Evolutionary conservation across 495 filamentous ascomycete genomes (phyloP).

Genomic region (Thozetella sp.): DNA sequence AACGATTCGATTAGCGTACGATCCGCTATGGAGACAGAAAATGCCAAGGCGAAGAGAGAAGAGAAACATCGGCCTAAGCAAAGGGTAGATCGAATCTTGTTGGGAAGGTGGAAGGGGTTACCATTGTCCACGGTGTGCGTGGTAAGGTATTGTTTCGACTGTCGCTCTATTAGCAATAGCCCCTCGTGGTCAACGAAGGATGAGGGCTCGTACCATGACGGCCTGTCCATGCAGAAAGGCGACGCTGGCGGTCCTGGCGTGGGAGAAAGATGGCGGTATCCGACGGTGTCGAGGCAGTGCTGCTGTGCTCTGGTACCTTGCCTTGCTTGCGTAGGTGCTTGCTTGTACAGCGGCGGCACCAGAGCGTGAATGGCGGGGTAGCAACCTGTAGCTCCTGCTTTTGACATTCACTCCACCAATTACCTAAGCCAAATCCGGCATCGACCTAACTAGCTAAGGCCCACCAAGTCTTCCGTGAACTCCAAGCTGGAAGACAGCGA

Average conservation of each 20-base stretch:
- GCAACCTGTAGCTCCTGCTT: background rate
- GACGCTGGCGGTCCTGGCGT: too few species aligned
- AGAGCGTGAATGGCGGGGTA: background rate
- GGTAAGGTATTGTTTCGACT: constrained; percentile 99
- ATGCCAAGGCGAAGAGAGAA: constrained; percentile 3
- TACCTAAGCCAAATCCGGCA: too few species aligned
- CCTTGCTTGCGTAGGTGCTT: too few species aligned
- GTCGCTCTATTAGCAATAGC: background rate
- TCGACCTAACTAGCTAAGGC: too few species aligned
- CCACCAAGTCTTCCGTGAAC: too few species aligned
- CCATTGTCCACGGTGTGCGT: constrained; percentile 88
- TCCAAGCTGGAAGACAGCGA: too few species aligned
- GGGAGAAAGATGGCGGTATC: too few species aligned
- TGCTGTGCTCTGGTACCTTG: too few species aligned
- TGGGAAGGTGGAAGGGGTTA: constrained; percentile 31
- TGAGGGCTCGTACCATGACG: constrained; percentile 42
- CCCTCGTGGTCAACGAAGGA: background rate
- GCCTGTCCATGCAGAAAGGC: constrained; percentile 28
- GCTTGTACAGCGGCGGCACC: background rate
- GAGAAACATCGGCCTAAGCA: too few species aligned
- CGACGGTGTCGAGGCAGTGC: too few species aligned
- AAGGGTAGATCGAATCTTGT: too few species aligned
- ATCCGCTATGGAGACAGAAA: constrained; percentile 1
- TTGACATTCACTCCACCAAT: background rate
- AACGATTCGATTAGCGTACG: constrained; percentile 4